Base-by-base conservation (phyloP, 2,329 filamentous ascomycete species). In the Colletotrichum sp. region DNA sequence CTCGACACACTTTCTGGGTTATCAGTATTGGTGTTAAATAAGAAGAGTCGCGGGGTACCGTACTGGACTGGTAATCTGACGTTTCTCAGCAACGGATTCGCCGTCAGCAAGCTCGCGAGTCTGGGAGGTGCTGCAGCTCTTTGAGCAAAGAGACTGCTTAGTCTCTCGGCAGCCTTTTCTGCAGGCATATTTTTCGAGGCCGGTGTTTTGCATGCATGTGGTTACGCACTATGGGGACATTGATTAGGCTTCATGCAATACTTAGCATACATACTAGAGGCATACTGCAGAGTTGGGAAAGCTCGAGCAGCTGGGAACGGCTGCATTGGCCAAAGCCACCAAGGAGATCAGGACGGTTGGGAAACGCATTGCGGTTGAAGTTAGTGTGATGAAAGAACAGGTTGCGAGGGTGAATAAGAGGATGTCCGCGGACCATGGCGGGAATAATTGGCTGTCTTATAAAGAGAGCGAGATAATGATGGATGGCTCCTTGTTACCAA, bases 191-290 rank as follows among this genome's bases (percentile, higher is more conserved):
- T 52, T 52, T n/a, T 52, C 43, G 43, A 21, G n/a, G 2, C 43
- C 43, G 3, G n/a, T 3, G n/a, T 1, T 52, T 21, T 52, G n/a
- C 10, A 52, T 52, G 43, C 43, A 52, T 13, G 43, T 52, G 0
- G 43, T 52, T 13, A 52, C 43, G n/a, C 43, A 52, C 43, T 52
- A 52, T 7, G 43, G 43, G 0, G 2, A 52, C n/a, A 0, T 52
- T 13, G 2, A 8, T 21, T 2, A 13, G 10, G n/a, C 3, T 48
- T 48, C 43, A 48, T 13, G 6, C 43, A 21, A 13, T 10, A 12
- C 9, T 9, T 6, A 43, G 18, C 5, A 43, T n/a, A 1, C 2
- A 12, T 10, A n/a, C 0, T 3, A 3, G 9, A 43, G 38, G 18
- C 18, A 48, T n/a, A 48, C 43, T 1, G 6, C 43, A 13, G 43